phyloP scores from a whole-genome alignment of 805 yeast species.

The Myxozyma vanderwaltii region DNA sequence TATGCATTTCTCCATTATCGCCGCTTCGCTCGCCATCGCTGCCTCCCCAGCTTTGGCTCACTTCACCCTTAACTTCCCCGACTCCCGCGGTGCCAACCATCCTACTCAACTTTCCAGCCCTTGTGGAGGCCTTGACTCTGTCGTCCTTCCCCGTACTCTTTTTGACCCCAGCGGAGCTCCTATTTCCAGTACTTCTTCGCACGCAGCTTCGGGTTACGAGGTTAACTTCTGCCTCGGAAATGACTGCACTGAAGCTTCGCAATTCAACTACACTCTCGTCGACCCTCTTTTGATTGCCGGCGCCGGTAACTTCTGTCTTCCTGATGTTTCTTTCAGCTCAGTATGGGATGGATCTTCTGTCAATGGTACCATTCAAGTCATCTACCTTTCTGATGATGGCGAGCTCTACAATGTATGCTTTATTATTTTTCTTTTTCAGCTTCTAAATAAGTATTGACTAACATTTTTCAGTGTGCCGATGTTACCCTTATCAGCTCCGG shows the following conservation, averaged over 20 bases:
- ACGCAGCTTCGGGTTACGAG: conserved; percentile 32
- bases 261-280: conserved; percentile 33
- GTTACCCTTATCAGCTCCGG: conserved; percentile 33
- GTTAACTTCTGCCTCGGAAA: conserved; percentile 34
- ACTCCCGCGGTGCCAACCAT: conserved; percentile 36
- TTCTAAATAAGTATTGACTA: too few relatives aligned
- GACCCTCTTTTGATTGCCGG: conserved; percentile 34
- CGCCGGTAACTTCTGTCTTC: conserved; percentile 38
- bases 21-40: conserved; percentile 18
- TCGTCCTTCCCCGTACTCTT: conserved; percentile 29
- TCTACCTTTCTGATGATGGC: conserved; percentile 37
- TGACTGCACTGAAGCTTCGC: conserved; percentile 32
- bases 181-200: conserved; percentile 32
- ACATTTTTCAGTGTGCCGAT: conserved; percentile 34
- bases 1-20: conserved; percentile 29
- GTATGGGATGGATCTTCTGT: conserved; percentile 26
- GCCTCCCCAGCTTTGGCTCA: conserved; percentile 37
- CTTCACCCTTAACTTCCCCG: conserved; percentile 36
- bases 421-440: too few relatives aligned
- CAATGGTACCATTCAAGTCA: conserved; percentile 39
- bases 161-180: conserved; percentile 36
- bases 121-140: conserved; percentile 36
- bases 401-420: conserved; percentile 37
- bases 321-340: conserved; percentile 23
- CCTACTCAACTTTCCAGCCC: conserved; percentile 37